These are phyloP conservation scores for Acanthamoeba castellanii DNA, from an alignment of 208 protist genomes.

Conservation along the genomic window DNA sequence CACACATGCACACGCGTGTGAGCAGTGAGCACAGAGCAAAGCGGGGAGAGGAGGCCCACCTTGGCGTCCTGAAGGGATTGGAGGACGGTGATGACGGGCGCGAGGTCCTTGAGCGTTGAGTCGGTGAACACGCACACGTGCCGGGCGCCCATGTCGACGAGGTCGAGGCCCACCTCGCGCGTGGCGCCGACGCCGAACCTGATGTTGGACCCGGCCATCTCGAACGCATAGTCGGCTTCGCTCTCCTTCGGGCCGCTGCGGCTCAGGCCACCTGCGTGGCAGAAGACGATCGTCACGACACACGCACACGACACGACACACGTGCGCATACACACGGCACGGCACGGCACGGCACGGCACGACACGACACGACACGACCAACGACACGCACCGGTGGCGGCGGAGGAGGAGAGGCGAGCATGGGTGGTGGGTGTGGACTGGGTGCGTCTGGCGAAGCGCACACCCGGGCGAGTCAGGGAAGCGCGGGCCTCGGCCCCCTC, in stretches of 20 bases:
- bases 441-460: not conserved
- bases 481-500: not conserved
- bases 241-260: not conserved
- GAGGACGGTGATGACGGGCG: constrained; percentile 56
- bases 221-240: constrained; percentile 78
- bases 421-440: not conserved
- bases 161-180: constrained; percentile 77
- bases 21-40: not conserved
- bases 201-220: constrained; percentile 73
- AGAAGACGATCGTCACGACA: not conserved
- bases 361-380: no score
- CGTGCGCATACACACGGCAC: no score
- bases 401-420: not conserved
- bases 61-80: constrained; percentile 76
- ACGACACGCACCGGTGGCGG: not conserved
- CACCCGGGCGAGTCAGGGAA: not conserved
- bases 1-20: not conserved
- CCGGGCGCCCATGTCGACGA: constrained; percentile 67
- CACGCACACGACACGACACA: not conserved
- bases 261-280: not conserved
- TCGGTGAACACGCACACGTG: constrained; percentile 27
- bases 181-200: constrained; percentile 74
- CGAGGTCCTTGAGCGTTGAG: constrained; percentile 53
- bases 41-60: not conserved
- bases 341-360: not conserved